Percentiles rank a stretch among this genome's conserved stretches.
These are phyloP conservation scores for Withania somnifera DNA, from an alignment of 305 asterid genomes.

Conservation along the genomic window DNA sequence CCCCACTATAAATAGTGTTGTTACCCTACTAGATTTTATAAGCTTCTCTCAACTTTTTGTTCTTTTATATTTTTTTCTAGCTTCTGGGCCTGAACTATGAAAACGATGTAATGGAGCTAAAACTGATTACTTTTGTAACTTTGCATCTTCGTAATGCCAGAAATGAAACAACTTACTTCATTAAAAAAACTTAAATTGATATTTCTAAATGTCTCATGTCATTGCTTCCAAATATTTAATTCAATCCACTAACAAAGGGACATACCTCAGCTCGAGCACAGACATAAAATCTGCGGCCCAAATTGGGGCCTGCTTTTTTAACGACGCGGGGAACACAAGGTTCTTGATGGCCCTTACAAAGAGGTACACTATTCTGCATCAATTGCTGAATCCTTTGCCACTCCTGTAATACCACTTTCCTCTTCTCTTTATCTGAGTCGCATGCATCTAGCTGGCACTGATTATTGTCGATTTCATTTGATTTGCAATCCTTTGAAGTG, in stretches of 20 bases:
- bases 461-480: constrained; percentile 15
- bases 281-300: constrained; percentile 73
- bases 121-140: background rate
- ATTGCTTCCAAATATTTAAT: background rate
- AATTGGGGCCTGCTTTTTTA: constrained; percentile 82
- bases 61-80: background rate
- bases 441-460: constrained; percentile 14
- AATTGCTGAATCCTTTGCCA: constrained; percentile 94
- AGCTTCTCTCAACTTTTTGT: background rate
- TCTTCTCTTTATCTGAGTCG: constrained; percentile 37
- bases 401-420: constrained; percentile 44
- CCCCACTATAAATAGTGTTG: background rate
- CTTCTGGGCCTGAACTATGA: background rate
- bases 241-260: background rate
- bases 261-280: constrained; percentile 96
- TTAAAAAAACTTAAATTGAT: background rate
- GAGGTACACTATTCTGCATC: constrained; percentile 83
- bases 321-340: constrained; percentile 84
- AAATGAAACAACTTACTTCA: background rate
- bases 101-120: background rate
- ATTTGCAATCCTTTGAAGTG: constrained; percentile 19
- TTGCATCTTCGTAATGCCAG: background rate
- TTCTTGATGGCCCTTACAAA: constrained; percentile 91
- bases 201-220: background rate
- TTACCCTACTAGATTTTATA: background rate